A percentile compares a stretch with the other conserved stretches of the same genome.
These are phyloP conservation scores for Kodamaea plutei DNA, from an alignment of 1,139 yeast species.

Conservation along the genomic window DNA sequence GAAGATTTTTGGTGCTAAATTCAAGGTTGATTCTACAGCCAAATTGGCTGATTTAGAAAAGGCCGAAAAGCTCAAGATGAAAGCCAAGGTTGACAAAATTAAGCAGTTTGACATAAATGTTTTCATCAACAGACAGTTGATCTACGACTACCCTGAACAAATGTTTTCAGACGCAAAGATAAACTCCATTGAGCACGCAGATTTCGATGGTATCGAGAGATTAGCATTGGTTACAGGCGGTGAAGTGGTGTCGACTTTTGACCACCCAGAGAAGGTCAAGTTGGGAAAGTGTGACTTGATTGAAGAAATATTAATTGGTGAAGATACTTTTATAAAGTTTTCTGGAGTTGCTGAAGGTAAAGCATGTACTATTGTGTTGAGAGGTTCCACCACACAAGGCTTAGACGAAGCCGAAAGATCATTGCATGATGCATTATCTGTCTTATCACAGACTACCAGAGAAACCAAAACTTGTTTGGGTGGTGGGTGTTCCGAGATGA, in stretches of 20 bases:
- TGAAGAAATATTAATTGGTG: slow-evolving; percentile 92
- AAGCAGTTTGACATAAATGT: slow-evolving; percentile 78
- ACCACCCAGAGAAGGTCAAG: slow-evolving; percentile 79
- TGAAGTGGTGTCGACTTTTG: slow-evolving; percentile 96
- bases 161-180: slow-evolving; percentile 82
- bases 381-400: slow-evolving; percentile 97
- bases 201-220: slow-evolving; percentile 96
- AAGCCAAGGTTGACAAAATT: slow-evolving; percentile 81
- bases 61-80: slow-evolving; percentile 95
- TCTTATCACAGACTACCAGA: slow-evolving; percentile 88
- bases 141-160: slow-evolving; percentile 97
- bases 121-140: slow-evolving; percentile 91
- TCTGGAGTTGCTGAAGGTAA: slow-evolving; percentile 94
- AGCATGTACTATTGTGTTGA: slow-evolving; percentile 92
- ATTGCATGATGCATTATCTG: slow-evolving; percentile 93
- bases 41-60: slow-evolving; percentile 93
- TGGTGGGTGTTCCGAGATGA: slow-evolving; percentile 98
- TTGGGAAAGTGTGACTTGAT: slow-evolving; percentile 86
- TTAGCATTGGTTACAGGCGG: slow-evolving; percentile 96
- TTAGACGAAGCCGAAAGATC: slow-evolving; percentile 97
- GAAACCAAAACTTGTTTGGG: slow-evolving; percentile 96
- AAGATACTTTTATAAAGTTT: slow-evolving; percentile 78
- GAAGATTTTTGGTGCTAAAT: slow-evolving; percentile 95
- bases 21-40: slow-evolving; percentile 91
- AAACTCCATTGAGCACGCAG: slow-evolving; percentile 96